A percentile compares a stretch with the other conserved stretches of the same genome.
These are phyloP conservation scores for Ambrosia trifida DNA, from an alignment of 129 eudicot genomes.

Conservation along the genomic window DNA sequence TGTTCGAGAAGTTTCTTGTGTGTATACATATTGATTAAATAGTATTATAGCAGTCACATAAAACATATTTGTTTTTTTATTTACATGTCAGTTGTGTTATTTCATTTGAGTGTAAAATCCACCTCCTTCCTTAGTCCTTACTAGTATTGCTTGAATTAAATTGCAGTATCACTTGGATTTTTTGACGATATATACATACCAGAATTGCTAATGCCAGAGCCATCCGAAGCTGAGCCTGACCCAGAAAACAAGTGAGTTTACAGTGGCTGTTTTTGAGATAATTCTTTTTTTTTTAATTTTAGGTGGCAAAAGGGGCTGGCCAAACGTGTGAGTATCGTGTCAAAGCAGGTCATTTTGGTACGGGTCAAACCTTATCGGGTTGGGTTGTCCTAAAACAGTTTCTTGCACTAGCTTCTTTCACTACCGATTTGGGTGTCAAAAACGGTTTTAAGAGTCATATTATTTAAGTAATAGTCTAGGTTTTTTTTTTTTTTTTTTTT, in stretches of 20 bases:
- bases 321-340: neutral
- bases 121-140: neutral
- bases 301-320: neutral
- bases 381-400: neutral
- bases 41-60: neutral
- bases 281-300: neutral
- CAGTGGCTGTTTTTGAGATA: constrained; percentile 3
- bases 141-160: too few species aligned
- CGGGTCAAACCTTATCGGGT: neutral
- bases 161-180: constrained; percentile 92
- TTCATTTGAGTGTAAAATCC: neutral
- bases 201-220: constrained; percentile 53
- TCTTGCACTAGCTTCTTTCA: neutral
- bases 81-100: neutral
- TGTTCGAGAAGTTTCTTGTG: neutral
- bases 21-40: neutral
- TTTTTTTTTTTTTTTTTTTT: neutral
- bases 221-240: constrained; percentile 52
- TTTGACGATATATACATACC: constrained; percentile 93
- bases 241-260: constrained; percentile 53
- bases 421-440: neutral
- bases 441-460: neutral
- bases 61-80: neutral
- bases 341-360: neutral
- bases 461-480: neutral